Percentiles rank a stretch among this genome's conserved stretches.
These are phyloP conservation scores for Iberis pinnata DNA, from an alignment of 345 rosid genomes.

Conservation along the genomic window DNA sequence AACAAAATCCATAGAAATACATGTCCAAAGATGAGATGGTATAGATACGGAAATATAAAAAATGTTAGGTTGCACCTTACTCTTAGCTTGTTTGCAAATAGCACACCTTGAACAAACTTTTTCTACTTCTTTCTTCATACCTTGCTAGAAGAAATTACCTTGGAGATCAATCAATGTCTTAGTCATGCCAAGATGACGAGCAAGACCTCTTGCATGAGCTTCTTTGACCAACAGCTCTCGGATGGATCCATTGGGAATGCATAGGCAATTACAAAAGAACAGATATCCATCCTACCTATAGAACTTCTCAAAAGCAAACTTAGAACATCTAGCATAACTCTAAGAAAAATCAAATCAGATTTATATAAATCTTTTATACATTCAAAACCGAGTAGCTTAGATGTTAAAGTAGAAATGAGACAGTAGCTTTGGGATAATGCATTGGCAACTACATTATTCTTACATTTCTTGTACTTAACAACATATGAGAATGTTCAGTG, in stretches of 20 bases:
- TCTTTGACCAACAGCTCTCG: not conserved
- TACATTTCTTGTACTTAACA: not conserved
- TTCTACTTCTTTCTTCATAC: not conserved
- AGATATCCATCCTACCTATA: not conserved
- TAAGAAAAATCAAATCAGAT: not conserved
- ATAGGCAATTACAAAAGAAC: not conserved
- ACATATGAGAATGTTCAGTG: not conserved
- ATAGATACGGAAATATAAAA: not conserved
- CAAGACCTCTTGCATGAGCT: not conserved
- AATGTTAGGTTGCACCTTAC: not conserved
- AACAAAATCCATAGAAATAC: not conserved
- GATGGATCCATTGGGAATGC: not conserved
- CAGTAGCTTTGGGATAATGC: not conserved
- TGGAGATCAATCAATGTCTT: not conserved
- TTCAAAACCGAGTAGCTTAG: not conserved
- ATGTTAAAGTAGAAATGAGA: not conserved
- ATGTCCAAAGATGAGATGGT: not conserved
- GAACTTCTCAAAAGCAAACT: not conserved
- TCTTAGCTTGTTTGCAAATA: not conserved
- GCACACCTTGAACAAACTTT: not conserved
- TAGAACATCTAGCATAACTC: not conserved
- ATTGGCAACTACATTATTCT: not conserved
- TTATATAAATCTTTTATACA: not conserved
- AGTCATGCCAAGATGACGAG: not conserved
- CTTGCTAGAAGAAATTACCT: not conserved